Conservation (phyloP, 768 basidiomycete species). For the Agaricus blazei region DNA sequence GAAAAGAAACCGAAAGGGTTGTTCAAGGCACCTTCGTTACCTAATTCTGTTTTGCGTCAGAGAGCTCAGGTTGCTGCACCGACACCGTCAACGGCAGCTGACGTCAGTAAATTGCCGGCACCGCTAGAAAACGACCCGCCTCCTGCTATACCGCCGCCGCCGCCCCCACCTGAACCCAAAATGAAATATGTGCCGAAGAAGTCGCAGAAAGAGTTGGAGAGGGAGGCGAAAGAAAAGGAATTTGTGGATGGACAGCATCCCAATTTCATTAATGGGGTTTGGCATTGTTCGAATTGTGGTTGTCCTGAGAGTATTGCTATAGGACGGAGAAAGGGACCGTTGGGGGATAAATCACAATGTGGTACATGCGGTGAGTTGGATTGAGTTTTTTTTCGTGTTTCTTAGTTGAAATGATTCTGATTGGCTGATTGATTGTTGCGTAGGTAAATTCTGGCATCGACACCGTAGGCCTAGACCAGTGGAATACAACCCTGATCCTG, state of each 20-base stretch:
- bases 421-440: slow-evolving; percentile 8
- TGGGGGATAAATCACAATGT: slow-evolving; percentile 88
- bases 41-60: slow-evolving; percentile 48
- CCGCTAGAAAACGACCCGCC: slow-evolving; percentile 61
- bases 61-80: slow-evolving; percentile 57
- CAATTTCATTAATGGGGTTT: slow-evolving; percentile 78
- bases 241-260: slow-evolving; percentile 80
- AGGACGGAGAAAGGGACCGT: slow-evolving; percentile 82
- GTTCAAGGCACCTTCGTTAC: slow-evolving; percentile 67
- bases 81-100: slow-evolving; percentile 61
- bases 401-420: background rate
- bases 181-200: slow-evolving; percentile 50
- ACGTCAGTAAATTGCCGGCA: slow-evolving; percentile 45
- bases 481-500: slow-evolving; percentile 72
- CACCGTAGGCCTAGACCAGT: slow-evolving; percentile 79
- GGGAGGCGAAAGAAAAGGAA: slow-evolving; percentile 81
- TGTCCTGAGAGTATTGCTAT: slow-evolving; percentile 84
- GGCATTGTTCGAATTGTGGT: slow-evolving; percentile 96
- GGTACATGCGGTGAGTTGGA: slow-evolving; percentile 77
- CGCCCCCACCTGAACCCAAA: slow-evolving; percentile 39
- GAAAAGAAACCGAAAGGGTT: slow-evolving; percentile 67
- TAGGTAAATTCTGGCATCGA: slow-evolving; percentile 89
- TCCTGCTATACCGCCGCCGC: slow-evolving; percentile 22
- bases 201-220: slow-evolving; percentile 67
- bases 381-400: slow-evolving; percentile 1